Conservation (phyloP, 768 basidiomycete genomes). For the Phallus indusiatus region DNA sequence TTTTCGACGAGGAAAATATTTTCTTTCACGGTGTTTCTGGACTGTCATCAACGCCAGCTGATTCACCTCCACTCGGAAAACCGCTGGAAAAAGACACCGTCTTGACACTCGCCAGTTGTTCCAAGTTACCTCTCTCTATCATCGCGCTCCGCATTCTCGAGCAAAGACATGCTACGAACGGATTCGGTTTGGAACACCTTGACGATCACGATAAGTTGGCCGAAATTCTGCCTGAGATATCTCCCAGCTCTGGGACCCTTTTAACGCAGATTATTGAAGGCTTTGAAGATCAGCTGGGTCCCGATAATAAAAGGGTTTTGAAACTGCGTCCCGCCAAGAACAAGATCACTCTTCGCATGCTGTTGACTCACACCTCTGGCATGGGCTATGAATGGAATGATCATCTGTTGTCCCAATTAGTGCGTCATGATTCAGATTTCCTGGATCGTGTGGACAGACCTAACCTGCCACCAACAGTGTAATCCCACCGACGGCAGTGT, state of each 20-base stretch:
- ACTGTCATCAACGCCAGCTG: background rate
- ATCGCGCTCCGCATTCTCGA: background rate
- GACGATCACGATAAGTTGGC: background rate
- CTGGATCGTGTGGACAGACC: too few relatives aligned
- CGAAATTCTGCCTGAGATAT: background rate
- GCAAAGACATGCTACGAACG: background rate
- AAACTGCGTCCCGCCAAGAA: background rate
- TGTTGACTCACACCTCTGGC: slow-evolving; percentile 1
- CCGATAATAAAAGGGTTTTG: background rate
- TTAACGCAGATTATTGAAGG: background rate
- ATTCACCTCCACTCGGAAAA: background rate
- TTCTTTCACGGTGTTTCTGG: background rate
- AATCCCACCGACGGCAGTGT: background rate
- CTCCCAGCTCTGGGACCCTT: background rate
- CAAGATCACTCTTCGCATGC: slow-evolving; percentile 1
- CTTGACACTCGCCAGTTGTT: background rate
- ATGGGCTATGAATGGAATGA: background rate
- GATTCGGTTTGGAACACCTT: background rate
- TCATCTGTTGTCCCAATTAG: background rate
- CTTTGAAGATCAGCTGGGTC: background rate
- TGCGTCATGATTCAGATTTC: background rate
- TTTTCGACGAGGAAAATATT: background rate
- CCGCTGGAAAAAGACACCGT: background rate
- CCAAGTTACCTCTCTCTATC: background rate
- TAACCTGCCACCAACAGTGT: background rate